Base-by-base conservation (phyloP, 2,329 filamentous ascomycete species). In the Xylariaceae sp. region DNA sequence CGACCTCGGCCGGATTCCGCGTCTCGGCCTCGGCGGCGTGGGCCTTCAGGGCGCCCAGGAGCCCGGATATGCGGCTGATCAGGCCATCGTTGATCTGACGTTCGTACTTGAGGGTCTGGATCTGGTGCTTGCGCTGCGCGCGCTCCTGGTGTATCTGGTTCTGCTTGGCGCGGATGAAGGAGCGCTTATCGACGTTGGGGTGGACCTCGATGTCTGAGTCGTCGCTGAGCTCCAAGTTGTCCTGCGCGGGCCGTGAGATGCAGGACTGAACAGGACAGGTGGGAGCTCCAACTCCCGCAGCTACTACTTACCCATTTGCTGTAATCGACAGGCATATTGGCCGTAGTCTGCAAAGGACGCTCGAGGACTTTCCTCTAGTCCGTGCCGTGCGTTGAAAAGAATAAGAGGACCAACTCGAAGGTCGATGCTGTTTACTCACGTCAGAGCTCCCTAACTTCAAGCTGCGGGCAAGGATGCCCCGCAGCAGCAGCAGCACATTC, bases 181-280 rank as follows among this genome's bases (percentile, higher is more conserved):
- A 96, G 32, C 83, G 78, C 63, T 98, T 98, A 67, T 98, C 92
- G 58, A 98, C 92, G 58, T 98, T 98, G 40, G 92, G 92, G 62
- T 98, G 92, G 32, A 96, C 92, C 65, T 98, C 92, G 51, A 98
- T 81, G 55, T 98, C 92, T 32, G 88, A 95, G 64, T 98, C 92
- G 63, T 98, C 92, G 54, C 87, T 94, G 56, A 98, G 80, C 77
- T 98, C 92, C 55, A 98, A 76, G 39, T 83, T 81, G 58, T 96
- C 84, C 80, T 85, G 40, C 21, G n/a, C 27, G 22, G n/a, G n/a
- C n/a, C n/a, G n/a, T n/a, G n/a, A n/a, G n/a, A n/a, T n/a, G n/a
- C n/a, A n/a, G n/a, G n/a, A n/a, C n/a, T n/a, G n/a, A n/a, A n/a
- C n/a, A n/a, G n/a, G n/a, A n/a, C n/a, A n/a, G n/a, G n/a, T n/a